Percentiles rank a stretch among this genome's conserved stretches.
These are phyloP conservation scores for Fusarium sp. DNA, from an alignment of 2,329 filamentous ascomycete genomes.

Conservation along the genomic window DNA sequence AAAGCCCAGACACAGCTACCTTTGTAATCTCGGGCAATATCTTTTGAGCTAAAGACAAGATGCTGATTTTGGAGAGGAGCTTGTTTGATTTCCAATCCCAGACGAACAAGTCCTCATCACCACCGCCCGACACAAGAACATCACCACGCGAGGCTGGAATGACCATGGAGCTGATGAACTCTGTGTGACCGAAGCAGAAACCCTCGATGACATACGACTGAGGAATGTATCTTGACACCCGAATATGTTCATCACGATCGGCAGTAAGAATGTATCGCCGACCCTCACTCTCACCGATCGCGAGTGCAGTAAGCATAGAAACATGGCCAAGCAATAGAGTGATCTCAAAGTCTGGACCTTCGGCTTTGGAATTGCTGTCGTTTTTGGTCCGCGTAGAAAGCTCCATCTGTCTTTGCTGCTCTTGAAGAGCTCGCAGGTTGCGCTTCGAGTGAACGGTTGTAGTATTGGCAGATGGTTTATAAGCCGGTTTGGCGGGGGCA, in stretches of 20 bases:
- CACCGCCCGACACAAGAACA: constrained; percentile 86
- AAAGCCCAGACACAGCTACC: constrained; percentile 59
- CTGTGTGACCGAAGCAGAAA: constrained; percentile 87
- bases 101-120: constrained; percentile 79
- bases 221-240: constrained; percentile 81
- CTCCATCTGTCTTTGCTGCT: constrained; percentile 63
- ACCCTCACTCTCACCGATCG: constrained; percentile 57
- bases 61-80: constrained; percentile 63
- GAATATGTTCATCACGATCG: constrained; percentile 78
- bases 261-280: constrained; percentile 64
- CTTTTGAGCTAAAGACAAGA: constrained; percentile 57
- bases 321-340: constrained; percentile 90
- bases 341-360: constrained; percentile 71
- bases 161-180: constrained; percentile 84
- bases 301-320: constrained; percentile 87
- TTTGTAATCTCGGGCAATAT: constrained; percentile 51
- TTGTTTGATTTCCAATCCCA: constrained; percentile 80
- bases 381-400: constrained; percentile 40
- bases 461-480: constrained; percentile 63
- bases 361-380: constrained; percentile 45
- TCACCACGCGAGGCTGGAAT: constrained; percentile 65
- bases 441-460: constrained; percentile 72
- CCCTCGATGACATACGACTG: constrained; percentile 89
- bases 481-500: constrained; percentile 43
- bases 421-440: constrained; percentile 68